Percentiles rank a stretch among this genome's conserved stretches.
These are phyloP conservation scores for Tulasnella sp. DNA, from an alignment of 768 basidiomycete species.

Conservation along the genomic window DNA sequence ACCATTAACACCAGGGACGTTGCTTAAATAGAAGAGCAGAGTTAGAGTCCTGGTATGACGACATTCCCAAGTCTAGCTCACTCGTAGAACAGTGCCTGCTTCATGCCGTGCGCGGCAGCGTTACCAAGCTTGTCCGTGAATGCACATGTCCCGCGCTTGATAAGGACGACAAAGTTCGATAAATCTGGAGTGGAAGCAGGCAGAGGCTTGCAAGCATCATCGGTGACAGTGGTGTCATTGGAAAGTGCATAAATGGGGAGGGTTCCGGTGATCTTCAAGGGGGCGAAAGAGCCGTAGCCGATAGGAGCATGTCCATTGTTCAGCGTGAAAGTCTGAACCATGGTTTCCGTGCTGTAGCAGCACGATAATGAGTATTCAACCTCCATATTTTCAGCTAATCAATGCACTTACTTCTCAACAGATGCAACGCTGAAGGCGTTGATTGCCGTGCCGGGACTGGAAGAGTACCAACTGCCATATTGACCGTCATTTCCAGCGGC, in stretches of 20 bases:
- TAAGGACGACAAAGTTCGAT: conserved; percentile 25
- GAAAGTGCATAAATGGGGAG: conserved; percentile 29
- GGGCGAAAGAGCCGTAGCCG: conserved; percentile 36
- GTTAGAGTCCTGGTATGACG: background rate
- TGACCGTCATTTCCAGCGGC: conserved; percentile 25
- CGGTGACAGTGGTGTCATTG: conserved; percentile 22
- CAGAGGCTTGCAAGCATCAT: conserved; percentile 28
- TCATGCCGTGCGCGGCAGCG: conserved; percentile 42
- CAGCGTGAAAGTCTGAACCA: background rate
- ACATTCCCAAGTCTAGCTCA: background rate
- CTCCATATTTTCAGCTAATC: conserved; percentile 49
- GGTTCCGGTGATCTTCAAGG: conserved; percentile 23
- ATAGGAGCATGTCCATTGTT: conserved; percentile 32
- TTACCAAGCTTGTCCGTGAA: conserved; percentile 39
- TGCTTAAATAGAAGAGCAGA: background rate
- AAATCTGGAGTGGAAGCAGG: conserved; percentile 27
- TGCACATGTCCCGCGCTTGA: conserved; percentile 29
- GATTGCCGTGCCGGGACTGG: conserved; percentile 25
- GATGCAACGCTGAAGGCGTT: conserved; percentile 27
- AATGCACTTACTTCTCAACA: conserved; percentile 36
- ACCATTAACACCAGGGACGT: conserved; percentile 29
- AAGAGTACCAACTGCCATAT: conserved; percentile 28
- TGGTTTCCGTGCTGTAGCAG: conserved; percentile 19
- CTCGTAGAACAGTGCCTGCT: conserved; percentile 40
- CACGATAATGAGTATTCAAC: too few relatives aligned